These are phyloP conservation scores for Xerocomellus intermedius DNA, from an alignment of 768 basidiomycete species.

Conservation along the genomic window DNA sequence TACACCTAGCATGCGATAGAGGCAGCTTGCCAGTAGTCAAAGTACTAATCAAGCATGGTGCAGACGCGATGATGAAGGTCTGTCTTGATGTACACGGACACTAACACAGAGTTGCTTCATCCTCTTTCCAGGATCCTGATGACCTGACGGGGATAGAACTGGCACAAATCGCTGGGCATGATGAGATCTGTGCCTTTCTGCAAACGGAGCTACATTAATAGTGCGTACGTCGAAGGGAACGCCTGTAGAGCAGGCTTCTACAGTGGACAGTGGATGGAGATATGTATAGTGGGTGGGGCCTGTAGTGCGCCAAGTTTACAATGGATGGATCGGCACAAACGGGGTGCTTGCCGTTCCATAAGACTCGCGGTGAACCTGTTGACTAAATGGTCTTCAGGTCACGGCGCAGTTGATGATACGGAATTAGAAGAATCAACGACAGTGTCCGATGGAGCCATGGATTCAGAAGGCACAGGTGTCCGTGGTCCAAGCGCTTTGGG, in stretches of 20 bases:
- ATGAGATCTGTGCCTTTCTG: constrained; percentile 45
- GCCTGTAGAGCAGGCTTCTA: constrained; percentile 5
- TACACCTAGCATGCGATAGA: constrained; percentile 86
- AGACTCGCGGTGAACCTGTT: not conserved
- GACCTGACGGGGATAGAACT: constrained; percentile 59
- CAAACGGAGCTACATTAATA: constrained; percentile 14
- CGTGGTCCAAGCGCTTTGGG: constrained; percentile 33
- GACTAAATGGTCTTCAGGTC: constrained; percentile 8
- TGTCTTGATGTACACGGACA: not conserved
- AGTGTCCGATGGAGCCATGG: not conserved
- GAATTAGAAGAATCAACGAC: not conserved
- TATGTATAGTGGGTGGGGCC: not conserved
- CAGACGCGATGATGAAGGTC: constrained; percentile 65
- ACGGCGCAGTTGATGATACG: not conserved
- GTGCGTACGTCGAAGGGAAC: constrained; percentile 5
- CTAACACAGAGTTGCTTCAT: constrained; percentile 2
- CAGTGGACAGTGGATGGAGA: constrained; percentile 1
- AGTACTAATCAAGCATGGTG: constrained; percentile 61
- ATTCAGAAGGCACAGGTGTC: constrained; percentile 4
- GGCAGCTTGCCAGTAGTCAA: constrained; percentile 60
- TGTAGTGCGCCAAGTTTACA: not conserved
- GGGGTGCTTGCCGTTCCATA: not conserved
- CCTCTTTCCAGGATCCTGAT: constrained; percentile 58
- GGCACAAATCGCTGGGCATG: constrained; percentile 56
- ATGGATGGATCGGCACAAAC: not conserved